Percentiles rank a stretch among this genome's conserved stretches.
Evolutionary conservation across 768 basidiomycete species (phyloP).

Genomic region (Mrakia blollopis): DNA sequence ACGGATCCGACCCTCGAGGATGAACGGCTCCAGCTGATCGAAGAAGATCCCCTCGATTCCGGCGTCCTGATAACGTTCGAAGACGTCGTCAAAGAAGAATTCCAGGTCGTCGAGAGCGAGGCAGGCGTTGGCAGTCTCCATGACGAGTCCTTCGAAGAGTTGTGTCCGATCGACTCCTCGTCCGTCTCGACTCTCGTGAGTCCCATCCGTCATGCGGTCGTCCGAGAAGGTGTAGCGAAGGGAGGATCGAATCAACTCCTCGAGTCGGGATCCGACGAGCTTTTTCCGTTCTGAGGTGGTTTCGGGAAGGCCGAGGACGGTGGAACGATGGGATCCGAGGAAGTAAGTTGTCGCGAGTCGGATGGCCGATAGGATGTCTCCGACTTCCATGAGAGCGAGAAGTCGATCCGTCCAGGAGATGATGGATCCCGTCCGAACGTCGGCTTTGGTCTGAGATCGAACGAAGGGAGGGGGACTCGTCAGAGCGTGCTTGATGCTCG

Average conservation of each 20-base stretch:
- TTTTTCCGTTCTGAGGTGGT: constrained; percentile 55
- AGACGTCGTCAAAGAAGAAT: constrained; percentile 89
- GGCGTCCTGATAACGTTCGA: constrained; percentile 75
- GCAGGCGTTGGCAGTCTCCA: constrained; percentile 64
- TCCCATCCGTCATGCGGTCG: constrained; percentile 84
- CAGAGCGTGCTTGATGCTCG: not conserved
- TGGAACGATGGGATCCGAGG: constrained; percentile 73
- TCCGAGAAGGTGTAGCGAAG: constrained; percentile 87
- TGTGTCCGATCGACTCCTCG: constrained; percentile 87
- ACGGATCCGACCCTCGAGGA: constrained; percentile 67
- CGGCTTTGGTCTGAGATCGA: constrained; percentile 54
- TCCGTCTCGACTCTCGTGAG: constrained; percentile 62
- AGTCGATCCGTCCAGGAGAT: constrained; percentile 94
- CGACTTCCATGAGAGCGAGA: constrained; percentile 70
- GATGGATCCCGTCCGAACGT: constrained; percentile 73
- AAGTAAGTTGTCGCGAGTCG: constrained; percentile 79
- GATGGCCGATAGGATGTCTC: constrained; percentile 86
- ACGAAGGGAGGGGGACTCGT: not conserved
- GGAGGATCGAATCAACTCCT: constrained; percentile 80
- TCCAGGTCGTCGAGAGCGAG: constrained; percentile 73
- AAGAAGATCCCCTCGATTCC: constrained; percentile 84
- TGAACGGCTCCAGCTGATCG: constrained; percentile 69
- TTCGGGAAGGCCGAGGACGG: constrained; percentile 70
- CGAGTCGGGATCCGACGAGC: constrained; percentile 69
- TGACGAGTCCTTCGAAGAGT: constrained; percentile 81